phyloP scores from a whole-genome alignment of 2,329 filamentous ascomycete genomes.

The Simplicillium aogashimaense region DNA sequence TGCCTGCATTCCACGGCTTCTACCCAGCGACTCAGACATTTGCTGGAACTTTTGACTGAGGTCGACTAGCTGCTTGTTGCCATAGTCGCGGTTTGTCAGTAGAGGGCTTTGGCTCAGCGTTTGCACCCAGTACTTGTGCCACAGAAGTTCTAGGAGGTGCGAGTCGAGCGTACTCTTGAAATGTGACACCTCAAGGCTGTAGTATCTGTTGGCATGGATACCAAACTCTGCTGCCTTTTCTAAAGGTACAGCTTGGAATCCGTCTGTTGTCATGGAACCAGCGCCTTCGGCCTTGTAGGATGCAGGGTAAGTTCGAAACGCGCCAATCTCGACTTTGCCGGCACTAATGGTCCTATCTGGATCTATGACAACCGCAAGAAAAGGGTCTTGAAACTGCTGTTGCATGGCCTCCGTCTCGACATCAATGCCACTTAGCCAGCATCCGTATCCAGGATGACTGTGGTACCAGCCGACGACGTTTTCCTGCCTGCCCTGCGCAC shows the following conservation, averaged over 20 bases:
- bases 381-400: constrained; percentile 80
- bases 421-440: constrained; percentile 95
- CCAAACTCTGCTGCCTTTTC: constrained; percentile 94
- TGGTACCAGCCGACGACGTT: constrained; percentile 99
- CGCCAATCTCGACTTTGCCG: constrained; percentile 94
- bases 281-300: constrained; percentile 46
- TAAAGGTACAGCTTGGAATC: constrained; percentile 73
- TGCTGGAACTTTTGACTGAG: constrained; percentile 73
- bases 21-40: constrained; percentile 30
- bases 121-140: constrained; percentile 99
- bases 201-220: constrained; percentile 83
- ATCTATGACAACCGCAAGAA: constrained; percentile 92
- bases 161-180: constrained; percentile 90
- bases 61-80: constrained; percentile 85
- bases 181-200: constrained; percentile 81
- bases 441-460: constrained; percentile 93
- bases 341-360: constrained; percentile 91
- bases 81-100: constrained; percentile 86
- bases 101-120: constrained; percentile 87
- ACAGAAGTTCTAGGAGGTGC: constrained; percentile 76
- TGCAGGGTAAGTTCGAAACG: constrained; percentile 83
- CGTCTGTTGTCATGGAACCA: constrained; percentile 29
- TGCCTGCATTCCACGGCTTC: constrained; percentile 15
- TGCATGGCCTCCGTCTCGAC: constrained; percentile 80
- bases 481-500: constrained; percentile 70